phyloP scores from a whole-genome alignment of 139 green algal species.

The Volvox africanus region DNA sequence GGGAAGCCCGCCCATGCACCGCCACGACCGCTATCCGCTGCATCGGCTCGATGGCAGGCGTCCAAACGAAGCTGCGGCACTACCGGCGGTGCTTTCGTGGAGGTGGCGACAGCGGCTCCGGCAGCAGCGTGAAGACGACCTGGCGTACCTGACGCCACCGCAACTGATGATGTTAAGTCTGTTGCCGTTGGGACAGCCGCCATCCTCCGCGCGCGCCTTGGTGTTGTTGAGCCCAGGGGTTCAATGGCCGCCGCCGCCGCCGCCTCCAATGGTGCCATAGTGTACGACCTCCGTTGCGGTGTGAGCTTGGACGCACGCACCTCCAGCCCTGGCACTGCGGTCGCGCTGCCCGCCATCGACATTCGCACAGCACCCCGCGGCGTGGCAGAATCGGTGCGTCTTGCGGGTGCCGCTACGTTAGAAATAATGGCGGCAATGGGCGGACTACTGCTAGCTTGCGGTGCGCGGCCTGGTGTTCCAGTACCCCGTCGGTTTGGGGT shows the following conservation, averaged over 20 bases:
- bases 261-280: too few relatives aligned
- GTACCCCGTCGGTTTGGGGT: neutral
- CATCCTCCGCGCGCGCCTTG: neutral
- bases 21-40: neutral
- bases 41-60: neutral
- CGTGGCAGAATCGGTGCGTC: neutral
- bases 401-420: neutral
- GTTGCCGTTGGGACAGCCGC: neutral
- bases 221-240: neutral
- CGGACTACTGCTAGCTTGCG: neutral
- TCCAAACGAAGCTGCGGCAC: neutral
- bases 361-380: neutral
- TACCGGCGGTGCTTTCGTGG: too few relatives aligned
- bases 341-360: neutral
- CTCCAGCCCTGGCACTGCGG: neutral
- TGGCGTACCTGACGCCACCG: neutral
- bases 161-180: neutral
- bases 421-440: neutral
- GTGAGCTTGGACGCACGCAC: neutral
- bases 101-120: neutral
- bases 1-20: constrained; percentile 16
- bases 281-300: neutral
- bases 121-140: neutral
- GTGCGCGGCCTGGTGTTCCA: constrained; percentile 1
- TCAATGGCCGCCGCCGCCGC: neutral